These are phyloP conservation scores for Aspergillus novoparasiticus DNA, from an alignment of 2,329 filamentous ascomycete species.

Conservation along the genomic window DNA sequence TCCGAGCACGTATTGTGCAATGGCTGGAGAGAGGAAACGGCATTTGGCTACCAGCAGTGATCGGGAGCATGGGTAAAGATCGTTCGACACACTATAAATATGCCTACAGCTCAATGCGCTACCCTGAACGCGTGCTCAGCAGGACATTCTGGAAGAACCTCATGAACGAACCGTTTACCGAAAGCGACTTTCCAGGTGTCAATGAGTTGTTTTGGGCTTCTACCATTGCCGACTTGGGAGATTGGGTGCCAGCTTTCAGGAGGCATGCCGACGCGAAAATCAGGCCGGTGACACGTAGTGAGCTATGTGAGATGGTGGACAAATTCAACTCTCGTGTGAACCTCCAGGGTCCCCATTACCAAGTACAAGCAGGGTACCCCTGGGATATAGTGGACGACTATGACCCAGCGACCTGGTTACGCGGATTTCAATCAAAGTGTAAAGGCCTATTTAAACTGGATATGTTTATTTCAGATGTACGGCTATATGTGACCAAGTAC, in stretches of 20 bases:
- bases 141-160: constrained; percentile 21
- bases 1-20: constrained; percentile 33
- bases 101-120: constrained; percentile 12
- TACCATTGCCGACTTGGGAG: constrained; percentile 16
- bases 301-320: background rate
- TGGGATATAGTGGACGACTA: background rate
- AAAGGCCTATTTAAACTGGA: constrained; percentile 15
- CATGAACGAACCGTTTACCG: background rate
- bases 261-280: constrained; percentile 14
- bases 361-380: background rate
- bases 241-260: constrained; percentile 10
- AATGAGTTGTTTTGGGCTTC: background rate
- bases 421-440: background rate
- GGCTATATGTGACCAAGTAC: constrained; percentile 19
- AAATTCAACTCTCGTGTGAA: background rate
- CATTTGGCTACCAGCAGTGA: constrained; percentile 3
- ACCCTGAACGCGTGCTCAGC: constrained; percentile 15
- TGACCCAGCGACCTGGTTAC: background rate
- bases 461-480: constrained; percentile 23
- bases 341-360: too few species aligned
- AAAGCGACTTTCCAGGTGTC: background rate
- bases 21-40: constrained; percentile 2
- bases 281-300: background rate
- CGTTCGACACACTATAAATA: constrained; percentile 10
- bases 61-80: background rate